phyloP scores from a whole-genome alignment of 73 alveolate species.

The Blepharisma stoltei region DNA sequence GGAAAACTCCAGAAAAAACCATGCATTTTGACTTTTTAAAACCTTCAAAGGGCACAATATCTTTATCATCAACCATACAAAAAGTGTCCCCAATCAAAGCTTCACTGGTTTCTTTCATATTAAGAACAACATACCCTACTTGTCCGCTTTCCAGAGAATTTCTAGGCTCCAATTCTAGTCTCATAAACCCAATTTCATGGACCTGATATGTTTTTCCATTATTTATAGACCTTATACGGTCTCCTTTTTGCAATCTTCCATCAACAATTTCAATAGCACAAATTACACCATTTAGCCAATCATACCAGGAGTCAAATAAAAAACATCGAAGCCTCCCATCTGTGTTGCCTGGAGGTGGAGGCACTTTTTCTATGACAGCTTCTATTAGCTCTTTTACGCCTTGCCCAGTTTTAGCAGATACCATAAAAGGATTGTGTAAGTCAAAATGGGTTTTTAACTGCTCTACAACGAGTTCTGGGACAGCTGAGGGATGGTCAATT shows the following conservation, averaged over 20 bases:
- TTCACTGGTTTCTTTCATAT: slow-evolving; percentile 79
- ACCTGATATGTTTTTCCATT: slow-evolving; percentile 40
- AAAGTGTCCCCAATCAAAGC: slow-evolving; percentile 87
- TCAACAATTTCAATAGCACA: slow-evolving; percentile 38
- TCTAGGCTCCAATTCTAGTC: slow-evolving; percentile 62
- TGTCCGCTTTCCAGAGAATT: slow-evolving; percentile 73
- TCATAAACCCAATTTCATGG: slow-evolving; percentile 73
- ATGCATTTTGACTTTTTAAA: slow-evolving; percentile 76
- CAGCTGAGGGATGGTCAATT: slow-evolving; percentile 74
- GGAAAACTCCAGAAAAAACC: slow-evolving; percentile 94
- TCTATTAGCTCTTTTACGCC: slow-evolving; percentile 62
- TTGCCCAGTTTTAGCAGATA: slow-evolving; percentile 81
- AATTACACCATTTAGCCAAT: slow-evolving; percentile 51
- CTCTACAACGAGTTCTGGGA: slow-evolving; percentile 56
- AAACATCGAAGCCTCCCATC: slow-evolving; percentile 16
- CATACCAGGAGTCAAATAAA: slow-evolving; percentile 53
- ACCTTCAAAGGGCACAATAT: slow-evolving; percentile 78
- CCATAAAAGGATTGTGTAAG: slow-evolving; percentile 37
- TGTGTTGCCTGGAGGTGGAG: slow-evolving; percentile 61
- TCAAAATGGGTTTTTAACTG: slow-evolving; percentile 51
- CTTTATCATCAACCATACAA: not conserved
- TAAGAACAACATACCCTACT: slow-evolving; percentile 85
- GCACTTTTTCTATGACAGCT: slow-evolving; percentile 59
- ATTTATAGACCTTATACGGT: slow-evolving; percentile 34
- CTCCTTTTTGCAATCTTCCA: slow-evolving; percentile 50